phyloP scores from a whole-genome alignment of 805 yeast genomes.

The Saccharomycodes ludwigii region DNA sequence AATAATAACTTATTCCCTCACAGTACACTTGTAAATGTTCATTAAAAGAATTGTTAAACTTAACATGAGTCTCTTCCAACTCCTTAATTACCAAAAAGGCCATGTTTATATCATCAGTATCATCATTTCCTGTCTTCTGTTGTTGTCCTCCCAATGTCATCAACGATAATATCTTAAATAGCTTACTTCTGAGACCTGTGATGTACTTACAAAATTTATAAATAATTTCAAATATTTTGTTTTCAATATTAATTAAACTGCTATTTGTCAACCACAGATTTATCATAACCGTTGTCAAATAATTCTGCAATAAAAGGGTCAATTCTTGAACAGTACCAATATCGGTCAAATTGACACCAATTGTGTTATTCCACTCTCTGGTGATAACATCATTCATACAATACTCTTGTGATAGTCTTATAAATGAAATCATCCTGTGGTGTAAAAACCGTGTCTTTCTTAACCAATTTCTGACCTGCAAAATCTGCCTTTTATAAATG shows the following conservation, averaged over 20 bases:
- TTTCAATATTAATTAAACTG: conserved; percentile 16
- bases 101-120: too few relatives aligned
- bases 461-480: too few relatives aligned
- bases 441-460: conserved; percentile 43
- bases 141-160: too few relatives aligned
- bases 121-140: too few relatives aligned
- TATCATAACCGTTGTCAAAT: conserved; percentile 19
- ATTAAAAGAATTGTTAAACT: too few relatives aligned
- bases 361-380: conserved; percentile 1
- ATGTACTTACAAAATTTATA: conserved; percentile 22
- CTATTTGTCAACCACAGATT: conserved; percentile 14
- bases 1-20: too few relatives aligned
- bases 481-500: too few relatives aligned
- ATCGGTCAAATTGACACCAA: too few relatives aligned
- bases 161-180: too few relatives aligned
- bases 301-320: conserved; percentile 13
- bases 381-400: conserved; percentile 2
- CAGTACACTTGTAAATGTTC: too few relatives aligned
- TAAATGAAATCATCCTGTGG: conserved; percentile 24
- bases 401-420: conserved; percentile 3
- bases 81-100: too few relatives aligned
- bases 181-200: conserved; percentile 27
- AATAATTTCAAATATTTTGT: conserved; percentile 20
- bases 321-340: conserved; percentile 1
- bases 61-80: too few relatives aligned